Evolutionary conservation across 129 eudicot genomes (phyloP), one percentile per base, ranked within the genome.

Genomic region (Ambrosia trifida): DNA sequence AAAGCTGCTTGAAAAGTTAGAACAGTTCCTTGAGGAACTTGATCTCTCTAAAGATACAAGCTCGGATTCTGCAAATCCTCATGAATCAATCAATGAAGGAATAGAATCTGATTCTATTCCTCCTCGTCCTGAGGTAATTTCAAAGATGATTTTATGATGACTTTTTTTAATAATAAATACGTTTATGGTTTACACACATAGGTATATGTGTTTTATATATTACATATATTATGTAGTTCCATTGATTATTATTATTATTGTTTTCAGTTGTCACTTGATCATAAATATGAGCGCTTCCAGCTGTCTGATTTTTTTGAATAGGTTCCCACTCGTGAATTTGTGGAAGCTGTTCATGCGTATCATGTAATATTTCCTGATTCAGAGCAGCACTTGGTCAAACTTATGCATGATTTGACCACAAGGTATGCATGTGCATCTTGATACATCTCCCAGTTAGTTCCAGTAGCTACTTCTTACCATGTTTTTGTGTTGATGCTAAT

Each of bases 271-370:
- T 69, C 69, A 32, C 47, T 36, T 77, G 40, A 51, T 78, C 68
- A 70, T 78, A 72, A 31, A 76, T 67, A 46, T 66, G 69, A 79
- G 69, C 52, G 72, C 62, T 75, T 53, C 44, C 46, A 58, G 65
- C 41, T 64, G 65, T 51, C 40, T 58, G 68, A 49, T 66, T 10
- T 63, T 61, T 61, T 45, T 77, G 63, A 79, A 63, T 63, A 94
- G 99, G 91, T 80, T 85, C 92, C 99, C 43, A 84, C 86, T 78
- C 86, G 86, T 80, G 93, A 94, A 69, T 81, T 90, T 52, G 96
- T 84, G 67, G 97, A 90, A 83, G 99, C 97, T 66, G 80, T 94
- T 71, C 89, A 96, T 32, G 99, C 99, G 24, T 94, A 85, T 83
- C 95, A 86, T 74, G 89, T 78, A 45, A 85, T 94, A 75, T 90